These are phyloP conservation scores for Suhomyces anneliseae DNA, from an alignment of 1,139 yeast species.

Conservation along the genomic window DNA sequence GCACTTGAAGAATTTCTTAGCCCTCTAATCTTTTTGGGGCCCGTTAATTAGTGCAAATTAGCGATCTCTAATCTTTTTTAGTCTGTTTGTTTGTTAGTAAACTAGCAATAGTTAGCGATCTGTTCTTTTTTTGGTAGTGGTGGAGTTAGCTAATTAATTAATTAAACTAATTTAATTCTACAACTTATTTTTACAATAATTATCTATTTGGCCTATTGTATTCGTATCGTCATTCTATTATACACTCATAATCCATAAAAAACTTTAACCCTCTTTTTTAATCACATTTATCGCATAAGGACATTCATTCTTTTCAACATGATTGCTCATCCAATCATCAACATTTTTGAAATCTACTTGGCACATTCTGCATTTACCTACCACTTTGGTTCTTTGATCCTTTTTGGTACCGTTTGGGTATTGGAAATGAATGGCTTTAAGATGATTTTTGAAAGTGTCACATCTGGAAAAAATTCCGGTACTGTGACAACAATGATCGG, in stretches of 20 bases:
- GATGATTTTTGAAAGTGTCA: constrained; percentile 88
- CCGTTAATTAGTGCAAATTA: too few species aligned
- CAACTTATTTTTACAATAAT: too few species aligned
- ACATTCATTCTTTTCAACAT: constrained; percentile 63
- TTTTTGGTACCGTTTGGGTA: constrained; percentile 88
- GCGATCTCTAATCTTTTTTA: too few species aligned
- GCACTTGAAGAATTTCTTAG: too few species aligned
- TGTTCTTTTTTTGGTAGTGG: too few species aligned
- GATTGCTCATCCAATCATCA: constrained; percentile 75
- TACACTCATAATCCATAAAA: constrained; percentile 7
- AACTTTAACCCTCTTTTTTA: constrained; percentile 6
- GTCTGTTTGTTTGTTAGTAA: too few species aligned
- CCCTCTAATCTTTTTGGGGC: too few species aligned
- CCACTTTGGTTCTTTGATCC: constrained; percentile 64
- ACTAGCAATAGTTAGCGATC: too few species aligned
- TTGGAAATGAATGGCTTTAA: constrained; percentile 85
- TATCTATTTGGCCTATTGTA: background rate
- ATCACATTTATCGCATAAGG: constrained; percentile 25
- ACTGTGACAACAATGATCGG: constrained; percentile 63
- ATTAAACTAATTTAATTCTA: too few species aligned
- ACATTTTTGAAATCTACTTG: constrained; percentile 62
- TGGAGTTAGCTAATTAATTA: too few species aligned
- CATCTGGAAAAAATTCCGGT: constrained; percentile 85
- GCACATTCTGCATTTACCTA: constrained; percentile 80
- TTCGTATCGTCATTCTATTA: constrained; percentile 2